Percentiles rank a stretch among this genome's conserved stretches.
Evolutionary conservation across 2,329 filamentous ascomycete genomes (phyloP).

Genomic region (Fusarium sacchari): DNA sequence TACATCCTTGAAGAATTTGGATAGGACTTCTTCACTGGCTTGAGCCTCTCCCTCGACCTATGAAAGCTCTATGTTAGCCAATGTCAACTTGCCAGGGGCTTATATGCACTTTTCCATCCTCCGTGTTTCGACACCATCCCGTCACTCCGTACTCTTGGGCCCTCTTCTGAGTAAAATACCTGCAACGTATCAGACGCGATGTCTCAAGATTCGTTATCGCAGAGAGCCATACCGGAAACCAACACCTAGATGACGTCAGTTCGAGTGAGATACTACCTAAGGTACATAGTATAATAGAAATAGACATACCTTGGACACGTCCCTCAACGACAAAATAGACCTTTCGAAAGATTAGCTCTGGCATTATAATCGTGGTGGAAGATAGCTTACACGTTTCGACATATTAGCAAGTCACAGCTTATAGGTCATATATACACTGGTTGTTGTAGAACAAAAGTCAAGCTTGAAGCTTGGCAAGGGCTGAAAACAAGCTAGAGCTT

Average conservation of each 20-base stretch:
- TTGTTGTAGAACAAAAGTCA: not conserved
- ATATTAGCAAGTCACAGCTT: slow-evolving; percentile 29
- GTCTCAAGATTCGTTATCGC: not conserved
- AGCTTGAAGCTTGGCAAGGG: not conserved
- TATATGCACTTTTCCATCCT: slow-evolving; percentile 61
- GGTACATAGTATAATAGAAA: not conserved
- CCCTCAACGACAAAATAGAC: slow-evolving; percentile 74
- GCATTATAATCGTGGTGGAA: not conserved
- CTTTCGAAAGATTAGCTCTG: slow-evolving; percentile 48
- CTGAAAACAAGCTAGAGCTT: not conserved
- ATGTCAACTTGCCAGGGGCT: not conserved
- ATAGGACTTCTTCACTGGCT: slow-evolving; percentile 71
- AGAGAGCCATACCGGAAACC: slow-evolving; percentile 59
- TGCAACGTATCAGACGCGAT: slow-evolving; percentile 39
- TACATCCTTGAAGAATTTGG: slow-evolving; percentile 78
- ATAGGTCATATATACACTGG: not conserved
- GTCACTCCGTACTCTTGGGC: slow-evolving; percentile 63
- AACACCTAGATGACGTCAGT: slow-evolving; percentile 59
- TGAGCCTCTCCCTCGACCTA: slow-evolving; percentile 93
- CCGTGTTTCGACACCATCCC: slow-evolving; percentile 71
- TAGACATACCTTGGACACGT: slow-evolving; percentile 71
- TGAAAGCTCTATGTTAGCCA: slow-evolving; percentile 25
- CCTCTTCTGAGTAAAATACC: slow-evolving; percentile 65
- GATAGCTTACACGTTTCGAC: slow-evolving; percentile 49
- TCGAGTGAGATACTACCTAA: not conserved